Evolutionary conservation across 352 stramenopile genomes (phyloP).

Genomic region (Globisporangium mamillatum): DNA sequence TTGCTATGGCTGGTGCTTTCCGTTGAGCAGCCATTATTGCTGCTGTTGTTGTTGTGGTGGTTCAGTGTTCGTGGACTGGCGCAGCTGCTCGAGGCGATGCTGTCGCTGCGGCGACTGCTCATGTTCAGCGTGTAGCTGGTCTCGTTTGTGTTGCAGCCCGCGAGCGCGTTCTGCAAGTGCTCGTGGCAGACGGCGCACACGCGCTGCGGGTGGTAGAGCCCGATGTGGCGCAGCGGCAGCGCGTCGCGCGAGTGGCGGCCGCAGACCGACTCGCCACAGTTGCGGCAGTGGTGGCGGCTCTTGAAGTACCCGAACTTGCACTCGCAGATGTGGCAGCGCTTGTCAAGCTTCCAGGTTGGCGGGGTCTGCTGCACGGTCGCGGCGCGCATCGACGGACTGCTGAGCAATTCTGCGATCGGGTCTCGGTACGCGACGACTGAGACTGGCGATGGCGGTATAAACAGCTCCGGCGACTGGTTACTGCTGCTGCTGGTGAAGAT

Average conservation of each 20-base stretch:
- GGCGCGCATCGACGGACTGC: constrained; percentile 13
- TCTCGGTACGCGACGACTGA: constrained; percentile 11
- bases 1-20: constrained; percentile 1
- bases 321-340: constrained; percentile 62
- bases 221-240: constrained; percentile 58
- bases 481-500: neutral
- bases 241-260: constrained; percentile 59
- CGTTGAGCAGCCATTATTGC: neutral
- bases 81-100: constrained; percentile 8
- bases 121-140: neutral
- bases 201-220: constrained; percentile 51
- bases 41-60: neutral
- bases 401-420: constrained; percentile 19
- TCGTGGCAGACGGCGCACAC: constrained; percentile 69
- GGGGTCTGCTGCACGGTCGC: constrained; percentile 21
- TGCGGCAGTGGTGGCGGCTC: constrained; percentile 78
- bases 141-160: constrained; percentile 18
- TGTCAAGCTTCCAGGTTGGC: constrained; percentile 55
- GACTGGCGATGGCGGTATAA: neutral
- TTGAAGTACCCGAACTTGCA: constrained; percentile 76
- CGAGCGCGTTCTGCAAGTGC: constrained; percentile 34
- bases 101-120: neutral
- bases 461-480: neutral
- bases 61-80: neutral
- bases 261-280: constrained; percentile 79